Conservation (phyloP, 2,329 filamentous ascomycete species). For the Clarireedia monteithiana region DNA sequence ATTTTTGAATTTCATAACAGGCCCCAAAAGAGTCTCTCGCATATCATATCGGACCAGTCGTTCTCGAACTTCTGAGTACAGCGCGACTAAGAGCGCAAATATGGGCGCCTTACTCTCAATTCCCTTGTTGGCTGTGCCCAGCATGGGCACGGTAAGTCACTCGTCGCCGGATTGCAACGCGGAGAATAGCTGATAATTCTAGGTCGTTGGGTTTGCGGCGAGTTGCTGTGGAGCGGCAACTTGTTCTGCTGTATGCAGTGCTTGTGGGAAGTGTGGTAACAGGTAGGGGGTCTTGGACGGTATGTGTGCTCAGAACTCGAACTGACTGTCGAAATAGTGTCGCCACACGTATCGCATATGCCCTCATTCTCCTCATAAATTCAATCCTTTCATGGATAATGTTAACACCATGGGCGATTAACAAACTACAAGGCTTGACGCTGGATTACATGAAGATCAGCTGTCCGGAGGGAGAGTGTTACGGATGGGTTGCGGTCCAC, state of each 20-base stretch:
- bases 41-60: background rate
- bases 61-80: background rate
- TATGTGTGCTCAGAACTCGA: background rate
- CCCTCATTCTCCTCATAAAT: constrained; percentile 89
- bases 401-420: constrained; percentile 97
- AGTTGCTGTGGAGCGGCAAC: constrained; percentile 97
- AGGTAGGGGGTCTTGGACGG: constrained; percentile 46
- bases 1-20: background rate
- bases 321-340: constrained; percentile 49
- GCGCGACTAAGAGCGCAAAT: constrained; percentile 14
- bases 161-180: background rate
- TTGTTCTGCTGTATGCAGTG: constrained; percentile 90
- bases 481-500: constrained; percentile 94
- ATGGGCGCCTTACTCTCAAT: constrained; percentile 93
- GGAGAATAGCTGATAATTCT: constrained; percentile 17
- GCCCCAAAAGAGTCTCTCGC: background rate
- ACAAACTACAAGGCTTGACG: constrained; percentile 86
- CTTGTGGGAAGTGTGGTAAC: constrained; percentile 95
- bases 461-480: constrained; percentile 83
- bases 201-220: constrained; percentile 71
- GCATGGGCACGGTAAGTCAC: constrained; percentile 69
- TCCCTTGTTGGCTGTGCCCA: constrained; percentile 81
- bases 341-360: constrained; percentile 93
- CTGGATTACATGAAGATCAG: constrained; percentile 95
- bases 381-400: constrained; percentile 98